phyloP scores from a whole-genome alignment of 305 asterid species.

The Fraxinus nigra region DNA sequence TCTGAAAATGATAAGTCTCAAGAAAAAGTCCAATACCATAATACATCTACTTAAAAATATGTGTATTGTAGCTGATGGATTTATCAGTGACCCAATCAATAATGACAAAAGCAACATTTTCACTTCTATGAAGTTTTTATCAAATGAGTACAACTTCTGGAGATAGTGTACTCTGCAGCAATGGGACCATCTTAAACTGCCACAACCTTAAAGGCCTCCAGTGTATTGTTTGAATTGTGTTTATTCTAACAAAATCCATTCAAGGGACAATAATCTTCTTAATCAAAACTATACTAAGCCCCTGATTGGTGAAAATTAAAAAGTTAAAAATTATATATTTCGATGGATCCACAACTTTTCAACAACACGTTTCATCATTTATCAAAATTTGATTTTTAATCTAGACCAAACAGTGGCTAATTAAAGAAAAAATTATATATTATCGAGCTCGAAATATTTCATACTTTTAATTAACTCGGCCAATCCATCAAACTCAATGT shows the following conservation, averaged over 20 bases:
- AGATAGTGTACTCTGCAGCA: too few relatives aligned
- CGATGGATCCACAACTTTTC: too few relatives aligned
- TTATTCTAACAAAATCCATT: not conserved
- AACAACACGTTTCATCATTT: too few relatives aligned
- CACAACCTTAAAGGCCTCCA: too few relatives aligned
- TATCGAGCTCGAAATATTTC: not conserved
- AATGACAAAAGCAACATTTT: not conserved
- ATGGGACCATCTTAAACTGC: too few relatives aligned
- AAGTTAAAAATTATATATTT: too few relatives aligned
- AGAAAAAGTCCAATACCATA: not conserved
- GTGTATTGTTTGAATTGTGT: not conserved
- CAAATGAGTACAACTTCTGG: too few relatives aligned
- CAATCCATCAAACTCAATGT: not conserved
- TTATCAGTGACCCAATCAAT: not conserved
- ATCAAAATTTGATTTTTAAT: too few relatives aligned
- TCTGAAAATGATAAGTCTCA: not conserved
- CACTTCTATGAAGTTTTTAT: not conserved
- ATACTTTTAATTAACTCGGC: not conserved
- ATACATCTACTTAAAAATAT: not conserved
- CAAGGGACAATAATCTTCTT: not conserved
- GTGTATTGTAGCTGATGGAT: not conserved
- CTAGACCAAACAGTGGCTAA: not conserved
- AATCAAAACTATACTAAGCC: too few relatives aligned
- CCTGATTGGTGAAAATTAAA: too few relatives aligned
- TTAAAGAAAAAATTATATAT: too few relatives aligned